Percentiles rank a stretch among this genome's conserved stretches.
Conservation (phyloP, 345 rosid species). For the Corchorus olitorius region DNA sequence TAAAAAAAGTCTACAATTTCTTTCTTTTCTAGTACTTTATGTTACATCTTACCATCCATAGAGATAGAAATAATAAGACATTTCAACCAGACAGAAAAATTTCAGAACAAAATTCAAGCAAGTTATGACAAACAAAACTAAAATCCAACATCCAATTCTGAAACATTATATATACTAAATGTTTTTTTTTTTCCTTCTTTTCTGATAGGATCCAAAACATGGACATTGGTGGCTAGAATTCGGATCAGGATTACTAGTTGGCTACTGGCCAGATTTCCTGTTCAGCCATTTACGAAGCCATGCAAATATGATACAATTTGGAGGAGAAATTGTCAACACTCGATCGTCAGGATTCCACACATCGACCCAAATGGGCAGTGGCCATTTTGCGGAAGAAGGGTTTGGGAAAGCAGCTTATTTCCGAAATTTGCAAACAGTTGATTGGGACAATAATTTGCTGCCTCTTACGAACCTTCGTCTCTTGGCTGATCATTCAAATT, state of each 20-base stretch:
- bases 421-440: constrained; percentile 80
- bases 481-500: constrained; percentile 85
- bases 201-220: constrained; percentile 84
- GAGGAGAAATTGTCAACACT: constrained; percentile 88
- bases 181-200: neutral
- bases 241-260: constrained; percentile 81
- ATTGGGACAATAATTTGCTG: constrained; percentile 91
- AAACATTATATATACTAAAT: constrained; percentile 7
- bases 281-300: constrained; percentile 87
- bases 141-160: constrained; percentile 11
- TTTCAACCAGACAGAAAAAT: neutral
- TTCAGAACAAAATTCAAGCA: constrained; percentile 7
- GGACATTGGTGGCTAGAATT: constrained; percentile 99
- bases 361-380: constrained; percentile 95
- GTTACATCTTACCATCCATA: neutral
- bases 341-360: constrained; percentile 84
- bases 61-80: constrained; percentile 2
- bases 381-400: constrained; percentile 89
- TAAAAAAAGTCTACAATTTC: neutral
- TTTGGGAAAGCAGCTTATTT: constrained; percentile 87
- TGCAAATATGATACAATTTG: constrained; percentile 95
- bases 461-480: constrained; percentile 67
- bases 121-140: neutral
- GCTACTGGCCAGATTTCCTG: constrained; percentile 93
- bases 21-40: neutral